phyloP scores from a whole-genome alignment of 805 yeast genomes.

The Komagataella pseudopastoris region DNA sequence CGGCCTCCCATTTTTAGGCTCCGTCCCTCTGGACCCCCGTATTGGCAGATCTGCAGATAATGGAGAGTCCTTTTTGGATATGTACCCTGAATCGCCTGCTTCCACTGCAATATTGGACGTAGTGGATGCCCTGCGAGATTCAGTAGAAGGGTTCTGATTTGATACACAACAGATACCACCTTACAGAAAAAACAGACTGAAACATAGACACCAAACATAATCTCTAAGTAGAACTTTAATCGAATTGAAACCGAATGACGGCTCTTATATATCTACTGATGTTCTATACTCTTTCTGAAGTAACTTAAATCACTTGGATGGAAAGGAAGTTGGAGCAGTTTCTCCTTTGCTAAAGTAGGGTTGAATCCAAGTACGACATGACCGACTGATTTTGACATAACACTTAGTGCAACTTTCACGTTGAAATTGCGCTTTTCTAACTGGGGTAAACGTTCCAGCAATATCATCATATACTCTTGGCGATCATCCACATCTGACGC shows the following conservation, averaged over 20 bases:
- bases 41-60: conserved; percentile 80
- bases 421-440: conserved; percentile 21
- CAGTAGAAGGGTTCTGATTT: conserved; percentile 19
- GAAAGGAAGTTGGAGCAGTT: conserved; percentile 23
- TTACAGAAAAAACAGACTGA: not conserved
- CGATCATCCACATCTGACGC: conserved; percentile 4
- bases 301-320: conserved; percentile 32
- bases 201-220: conserved; percentile 3
- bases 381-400: conserved; percentile 38
- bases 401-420: conserved; percentile 33
- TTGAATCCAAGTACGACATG: conserved; percentile 11
- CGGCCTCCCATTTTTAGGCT: conserved; percentile 68
- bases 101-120: conserved; percentile 75
- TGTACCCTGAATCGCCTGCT: conserved; percentile 87
- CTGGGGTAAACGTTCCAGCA: conserved; percentile 32
- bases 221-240: not conserved
- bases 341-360: conserved; percentile 8
- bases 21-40: conserved; percentile 92
- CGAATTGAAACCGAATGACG: not conserved
- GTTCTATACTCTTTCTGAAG: conserved; percentile 11
- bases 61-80: conserved; percentile 76
- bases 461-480: conserved; percentile 16
- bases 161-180: not conserved
- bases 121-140: conserved; percentile 56
- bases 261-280: not conserved